phyloP scores from a whole-genome alignment of 176 grass and related monocot species.

The Calamus simplicifolius region DNA sequence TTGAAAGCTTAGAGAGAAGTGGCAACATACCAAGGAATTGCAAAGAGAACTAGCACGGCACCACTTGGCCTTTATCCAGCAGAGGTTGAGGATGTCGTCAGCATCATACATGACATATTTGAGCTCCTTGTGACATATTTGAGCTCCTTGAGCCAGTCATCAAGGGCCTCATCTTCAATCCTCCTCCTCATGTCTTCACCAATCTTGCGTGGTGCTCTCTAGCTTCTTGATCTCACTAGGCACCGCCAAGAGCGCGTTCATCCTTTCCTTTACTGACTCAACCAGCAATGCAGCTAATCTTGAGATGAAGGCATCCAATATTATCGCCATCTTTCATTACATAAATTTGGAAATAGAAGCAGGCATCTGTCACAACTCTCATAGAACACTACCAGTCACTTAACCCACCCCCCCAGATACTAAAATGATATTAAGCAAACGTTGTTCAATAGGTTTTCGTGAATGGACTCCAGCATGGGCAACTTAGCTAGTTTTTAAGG shows the following conservation, averaged over 20 bases:
- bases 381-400: too few relatives aligned
- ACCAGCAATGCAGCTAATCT: too few relatives aligned
- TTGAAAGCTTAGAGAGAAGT: constrained; percentile 36
- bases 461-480: too few relatives aligned
- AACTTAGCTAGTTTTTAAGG: too few relatives aligned
- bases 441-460: too few relatives aligned
- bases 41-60: constrained; percentile 12
- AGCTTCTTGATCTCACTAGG: constrained; percentile 24
- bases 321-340: too few relatives aligned
- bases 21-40: background rate
- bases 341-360: too few relatives aligned
- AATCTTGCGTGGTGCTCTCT: constrained; percentile 22
- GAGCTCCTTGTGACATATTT: too few relatives aligned
- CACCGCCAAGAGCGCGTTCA: constrained; percentile 21
- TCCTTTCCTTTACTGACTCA: constrained; percentile 10
- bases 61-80: constrained; percentile 25
- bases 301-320: too few relatives aligned
- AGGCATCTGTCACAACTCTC: too few relatives aligned
- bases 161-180: constrained; percentile 21
- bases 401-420: too few relatives aligned
- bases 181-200: constrained; percentile 28
- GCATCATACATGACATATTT: constrained; percentile 33
- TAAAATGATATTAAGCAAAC: too few relatives aligned
- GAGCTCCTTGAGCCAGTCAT: constrained; percentile 31
- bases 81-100: constrained; percentile 37